Evolutionary conservation across 1,284 basidiomycete genomes (phyloP).

Genomic region (Thecaphora thlaspeos): DNA sequence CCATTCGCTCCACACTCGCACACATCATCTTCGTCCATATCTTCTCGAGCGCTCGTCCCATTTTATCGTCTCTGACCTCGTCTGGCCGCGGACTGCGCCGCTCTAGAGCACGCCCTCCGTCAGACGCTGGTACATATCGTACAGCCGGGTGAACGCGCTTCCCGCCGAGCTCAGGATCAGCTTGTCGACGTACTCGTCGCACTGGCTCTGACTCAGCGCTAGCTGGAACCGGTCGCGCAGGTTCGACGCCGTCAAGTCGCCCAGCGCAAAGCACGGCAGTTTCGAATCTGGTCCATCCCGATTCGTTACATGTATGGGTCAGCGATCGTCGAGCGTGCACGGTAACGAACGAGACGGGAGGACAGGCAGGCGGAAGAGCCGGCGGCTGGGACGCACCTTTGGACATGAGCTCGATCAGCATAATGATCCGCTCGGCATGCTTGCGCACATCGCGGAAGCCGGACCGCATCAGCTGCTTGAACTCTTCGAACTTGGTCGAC

Average conservation of each 20-base stretch:
- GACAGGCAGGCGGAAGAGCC: too few species aligned
- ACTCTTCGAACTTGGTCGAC: conserved; percentile 76
- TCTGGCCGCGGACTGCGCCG: too few species aligned
- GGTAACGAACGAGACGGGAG: too few species aligned
- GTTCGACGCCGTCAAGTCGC: conserved; percentile 80
- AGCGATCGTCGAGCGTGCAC: too few species aligned
- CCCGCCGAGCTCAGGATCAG: conserved; percentile 49
- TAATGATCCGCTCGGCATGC: conserved; percentile 94
- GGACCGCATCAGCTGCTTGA: conserved; percentile 81
- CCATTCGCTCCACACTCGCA: too few species aligned
- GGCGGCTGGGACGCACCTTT: conserved; percentile 77
- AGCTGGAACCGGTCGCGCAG: conserved; percentile 93
- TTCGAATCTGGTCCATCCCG: conserved; percentile 72
- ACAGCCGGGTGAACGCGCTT: conserved; percentile 54
- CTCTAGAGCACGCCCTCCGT: conserved; percentile 42
- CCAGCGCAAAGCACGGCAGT: conserved; percentile 87
- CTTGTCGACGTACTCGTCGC: conserved; percentile 74
- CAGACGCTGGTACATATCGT: conserved; percentile 55
- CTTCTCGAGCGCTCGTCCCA: too few species aligned
- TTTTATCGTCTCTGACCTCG: too few species aligned
- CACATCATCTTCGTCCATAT: too few species aligned
- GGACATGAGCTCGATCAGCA: conserved; percentile 94
- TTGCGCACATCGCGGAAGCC: conserved; percentile 92
- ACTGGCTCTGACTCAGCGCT: conserved; percentile 77
- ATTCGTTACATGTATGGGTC: neutral